Evolutionary conservation across 768 basidiomycete species (phyloP), one percentile per base, ranked within the genome.

Genomic region (Tricholoma flavovirens): DNA sequence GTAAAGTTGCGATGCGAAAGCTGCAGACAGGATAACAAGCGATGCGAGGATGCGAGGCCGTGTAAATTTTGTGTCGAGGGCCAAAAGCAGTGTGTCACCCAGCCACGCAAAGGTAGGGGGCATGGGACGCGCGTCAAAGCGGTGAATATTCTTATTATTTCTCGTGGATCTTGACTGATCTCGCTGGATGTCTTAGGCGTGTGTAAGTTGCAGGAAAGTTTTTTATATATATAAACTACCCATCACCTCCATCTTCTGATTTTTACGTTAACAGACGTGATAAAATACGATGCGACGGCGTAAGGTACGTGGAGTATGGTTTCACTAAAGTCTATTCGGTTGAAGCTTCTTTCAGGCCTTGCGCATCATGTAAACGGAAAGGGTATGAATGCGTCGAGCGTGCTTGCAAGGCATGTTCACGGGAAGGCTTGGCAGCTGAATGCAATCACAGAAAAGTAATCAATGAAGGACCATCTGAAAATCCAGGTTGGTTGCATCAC

Each of bases 271-370:
- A 49, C 58, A 84, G 84, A 68, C 81, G 79, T 32, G 80, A 83
- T 66, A 86, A 86, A 66, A 77, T 82, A 56, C 77, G 82, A 4
- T 86, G 84, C 64, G 79, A 83, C 62, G 83, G 83, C 14, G 68
- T 73, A 56, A 76, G 81, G 83, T 83, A 66, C 60, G 64, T 60
- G 22, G 10, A 38, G 11, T 9, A 15, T 14, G 11, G 19, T 15
- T 19, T 22, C 17, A 12, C 49, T 33, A 7, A n/a, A 40, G 35
- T 15, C 11, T 33, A 29, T 24, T 22, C n/a, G 21, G 29, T 11
- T 14, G 33, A 33, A 29, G 30, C 17, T 19, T n/a, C 46, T 12
- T 33, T 14, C 57, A 82, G 82, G 60, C 81, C 82, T 49, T 83
- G 82, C 62, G 56, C 69, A 19, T 71, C 77, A 17, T 83, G 82